Evolutionary conservation across 352 stramenopile genomes (phyloP).

Genomic region (Plasmopara muralis): DNA sequence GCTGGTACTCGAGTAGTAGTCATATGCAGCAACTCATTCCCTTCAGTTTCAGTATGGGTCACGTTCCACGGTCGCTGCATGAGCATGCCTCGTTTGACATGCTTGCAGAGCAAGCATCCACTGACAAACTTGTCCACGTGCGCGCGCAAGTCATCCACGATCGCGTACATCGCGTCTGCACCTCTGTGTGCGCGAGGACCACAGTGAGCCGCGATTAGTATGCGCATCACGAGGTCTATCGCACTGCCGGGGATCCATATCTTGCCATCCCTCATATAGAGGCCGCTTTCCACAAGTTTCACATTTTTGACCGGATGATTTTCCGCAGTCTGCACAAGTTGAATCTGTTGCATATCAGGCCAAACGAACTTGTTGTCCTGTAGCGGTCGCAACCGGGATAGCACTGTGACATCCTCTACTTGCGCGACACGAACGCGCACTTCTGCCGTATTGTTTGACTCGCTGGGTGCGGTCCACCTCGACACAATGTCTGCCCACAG

Average conservation of each 20-base stretch:
- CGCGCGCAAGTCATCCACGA: background rate
- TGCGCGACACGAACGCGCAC: background rate
- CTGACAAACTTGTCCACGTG: background rate
- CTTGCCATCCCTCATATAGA: too few relatives aligned
- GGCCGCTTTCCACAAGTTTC: background rate
- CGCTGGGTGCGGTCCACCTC: background rate
- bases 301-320: background rate
- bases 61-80: too few relatives aligned
- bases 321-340: background rate
- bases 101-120: background rate
- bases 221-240: background rate
- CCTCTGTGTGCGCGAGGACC: background rate
- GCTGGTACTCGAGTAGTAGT: too few relatives aligned
- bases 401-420: too few relatives aligned
- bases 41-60: too few relatives aligned
- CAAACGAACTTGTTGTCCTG: background rate
- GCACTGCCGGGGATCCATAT: background rate
- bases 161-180: background rate
- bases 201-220: background rate
- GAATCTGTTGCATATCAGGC: background rate
- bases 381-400: too few relatives aligned
- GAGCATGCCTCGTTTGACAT: too few relatives aligned
- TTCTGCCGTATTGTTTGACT: background rate
- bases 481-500: constrained; percentile 1
- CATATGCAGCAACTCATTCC: too few relatives aligned